phyloP scores from a whole-genome alignment of 768 basidiomycete genomes.

The Ramaria sp. region DNA sequence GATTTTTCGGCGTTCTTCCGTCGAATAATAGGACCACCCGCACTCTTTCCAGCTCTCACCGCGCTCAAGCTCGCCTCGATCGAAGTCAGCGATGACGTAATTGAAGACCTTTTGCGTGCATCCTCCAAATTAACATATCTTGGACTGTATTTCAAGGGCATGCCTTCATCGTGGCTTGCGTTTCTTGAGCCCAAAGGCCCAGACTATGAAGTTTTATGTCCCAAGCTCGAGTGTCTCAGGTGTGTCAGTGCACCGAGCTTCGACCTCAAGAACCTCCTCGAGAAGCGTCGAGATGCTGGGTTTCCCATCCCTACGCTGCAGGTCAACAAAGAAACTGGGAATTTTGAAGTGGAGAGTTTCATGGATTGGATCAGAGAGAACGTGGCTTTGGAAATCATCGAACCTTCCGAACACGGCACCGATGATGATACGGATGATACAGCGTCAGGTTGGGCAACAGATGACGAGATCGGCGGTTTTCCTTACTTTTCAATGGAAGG shows the following conservation, averaged over 20 bases:
- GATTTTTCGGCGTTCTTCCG: slow-evolving; percentile 37
- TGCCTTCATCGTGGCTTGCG: slow-evolving; percentile 15
- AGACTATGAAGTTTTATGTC: slow-evolving; percentile 7
- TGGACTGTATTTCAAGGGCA: slow-evolving; percentile 17
- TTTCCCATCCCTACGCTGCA: slow-evolving; percentile 1
- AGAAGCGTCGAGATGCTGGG: background rate
- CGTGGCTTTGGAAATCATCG: slow-evolving; percentile 1
- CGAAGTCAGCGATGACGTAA: slow-evolving; percentile 7
- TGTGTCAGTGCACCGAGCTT: background rate
- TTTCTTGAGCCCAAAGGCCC: slow-evolving; percentile 12
- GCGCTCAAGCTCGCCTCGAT: slow-evolving; percentile 6
- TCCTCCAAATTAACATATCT: slow-evolving; percentile 19
- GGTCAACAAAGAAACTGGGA: background rate
- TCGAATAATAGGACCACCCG: slow-evolving; percentile 42
- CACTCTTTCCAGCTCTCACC: slow-evolving; percentile 24
- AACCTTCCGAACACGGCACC: slow-evolving; percentile 8
- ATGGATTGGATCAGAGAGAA: slow-evolving; percentile 2
- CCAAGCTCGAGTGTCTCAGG: slow-evolving; percentile 1
- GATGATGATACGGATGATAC: background rate
- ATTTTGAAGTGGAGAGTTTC: background rate
- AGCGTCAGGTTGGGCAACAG: slow-evolving; percentile 7
- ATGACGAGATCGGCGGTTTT: background rate
- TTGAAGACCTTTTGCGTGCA: slow-evolving; percentile 8
- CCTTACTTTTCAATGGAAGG: background rate
- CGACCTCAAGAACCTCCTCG: background rate